phyloP scores from a whole-genome alignment of 129 eudicot species.

The Rutidosis leptorrhynchoides region DNA sequence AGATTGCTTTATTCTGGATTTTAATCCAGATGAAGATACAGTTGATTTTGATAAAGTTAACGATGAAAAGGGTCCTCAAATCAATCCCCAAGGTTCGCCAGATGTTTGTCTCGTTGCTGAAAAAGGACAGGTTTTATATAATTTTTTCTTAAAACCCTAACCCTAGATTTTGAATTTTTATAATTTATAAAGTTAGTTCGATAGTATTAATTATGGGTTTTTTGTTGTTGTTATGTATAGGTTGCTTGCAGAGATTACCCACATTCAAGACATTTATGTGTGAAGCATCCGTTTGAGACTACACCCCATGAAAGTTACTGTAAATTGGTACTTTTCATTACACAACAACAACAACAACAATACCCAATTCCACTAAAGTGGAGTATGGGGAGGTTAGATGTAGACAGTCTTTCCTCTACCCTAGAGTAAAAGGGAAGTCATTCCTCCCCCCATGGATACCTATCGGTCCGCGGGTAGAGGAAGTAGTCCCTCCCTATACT shows the following conservation, averaged over 20 bases:
- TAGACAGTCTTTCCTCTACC: no score
- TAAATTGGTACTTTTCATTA: conserved; percentile 68
- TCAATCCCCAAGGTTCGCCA: conserved; percentile 29
- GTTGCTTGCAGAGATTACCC: conserved; percentile 94
- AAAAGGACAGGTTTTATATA: conserved; percentile 58
- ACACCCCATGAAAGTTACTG: conserved; percentile 65
- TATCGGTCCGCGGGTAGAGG: no score
- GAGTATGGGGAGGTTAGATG: no score
- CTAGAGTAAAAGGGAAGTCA: no score
- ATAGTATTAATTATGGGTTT: not conserved
- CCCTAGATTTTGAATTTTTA: not conserved
- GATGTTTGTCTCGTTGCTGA: conserved; percentile 55
- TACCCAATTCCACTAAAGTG: no score
- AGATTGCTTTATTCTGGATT: conserved; percentile 84
- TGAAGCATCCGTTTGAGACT: conserved; percentile 50
- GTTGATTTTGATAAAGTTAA: conserved; percentile 12
- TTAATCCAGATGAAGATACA: conserved; percentile 61
- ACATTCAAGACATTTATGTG: conserved; percentile 73
- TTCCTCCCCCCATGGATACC: no score
- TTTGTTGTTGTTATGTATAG: conserved; percentile 31
- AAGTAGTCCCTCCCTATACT: no score
- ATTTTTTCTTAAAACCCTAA: not conserved
- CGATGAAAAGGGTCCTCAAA: conserved; percentile 1
- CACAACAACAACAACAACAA: no score
- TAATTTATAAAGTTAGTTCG: not conserved